Evolutionary conservation across 306 rosid genomes (phyloP).

Genomic region (Cucumis melo): DNA sequence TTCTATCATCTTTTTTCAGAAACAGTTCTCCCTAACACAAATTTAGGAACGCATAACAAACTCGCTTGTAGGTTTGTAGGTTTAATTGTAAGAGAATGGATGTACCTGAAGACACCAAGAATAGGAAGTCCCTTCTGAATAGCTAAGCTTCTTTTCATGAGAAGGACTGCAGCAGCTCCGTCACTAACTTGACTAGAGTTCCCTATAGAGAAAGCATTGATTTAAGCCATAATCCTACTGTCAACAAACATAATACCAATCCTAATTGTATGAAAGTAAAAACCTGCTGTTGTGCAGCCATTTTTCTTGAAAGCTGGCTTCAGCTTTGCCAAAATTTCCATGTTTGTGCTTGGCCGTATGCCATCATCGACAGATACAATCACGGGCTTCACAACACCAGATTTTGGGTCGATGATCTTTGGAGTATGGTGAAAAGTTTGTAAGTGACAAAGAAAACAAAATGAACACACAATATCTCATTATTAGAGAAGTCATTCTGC

Average conservation of each 20-base stretch:
- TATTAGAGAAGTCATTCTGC: neutral
- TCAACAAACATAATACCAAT: neutral
- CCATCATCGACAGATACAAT: constrained; percentile 71
- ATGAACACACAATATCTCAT: neutral
- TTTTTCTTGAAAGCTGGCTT: constrained; percentile 70
- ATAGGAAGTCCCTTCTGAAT: constrained; percentile 68
- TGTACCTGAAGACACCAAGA: constrained; percentile 69
- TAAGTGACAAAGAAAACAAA: neutral
- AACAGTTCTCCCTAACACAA: too few species aligned
- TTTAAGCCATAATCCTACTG: neutral
- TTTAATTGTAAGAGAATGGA: neutral
- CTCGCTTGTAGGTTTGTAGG: neutral
- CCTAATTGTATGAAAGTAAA: neutral
- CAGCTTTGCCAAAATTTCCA: constrained; percentile 55
- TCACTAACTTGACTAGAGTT: constrained; percentile 90
- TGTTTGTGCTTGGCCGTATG: constrained; percentile 47
- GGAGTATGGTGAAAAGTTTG: constrained; percentile 7
- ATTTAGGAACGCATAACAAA: too few species aligned
- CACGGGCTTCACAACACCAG: constrained; percentile 58
- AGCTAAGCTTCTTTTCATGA: constrained; percentile 82
- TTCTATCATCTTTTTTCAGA: too few species aligned
- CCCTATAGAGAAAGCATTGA: constrained; percentile 29
- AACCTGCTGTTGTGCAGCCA: constrained; percentile 87
- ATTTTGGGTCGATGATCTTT: constrained; percentile 74
- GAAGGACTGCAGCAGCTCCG: constrained; percentile 92